These are phyloP conservation scores for Globisporangium parvum DNA, from an alignment of 352 stramenopile species.

Conservation along the genomic window DNA sequence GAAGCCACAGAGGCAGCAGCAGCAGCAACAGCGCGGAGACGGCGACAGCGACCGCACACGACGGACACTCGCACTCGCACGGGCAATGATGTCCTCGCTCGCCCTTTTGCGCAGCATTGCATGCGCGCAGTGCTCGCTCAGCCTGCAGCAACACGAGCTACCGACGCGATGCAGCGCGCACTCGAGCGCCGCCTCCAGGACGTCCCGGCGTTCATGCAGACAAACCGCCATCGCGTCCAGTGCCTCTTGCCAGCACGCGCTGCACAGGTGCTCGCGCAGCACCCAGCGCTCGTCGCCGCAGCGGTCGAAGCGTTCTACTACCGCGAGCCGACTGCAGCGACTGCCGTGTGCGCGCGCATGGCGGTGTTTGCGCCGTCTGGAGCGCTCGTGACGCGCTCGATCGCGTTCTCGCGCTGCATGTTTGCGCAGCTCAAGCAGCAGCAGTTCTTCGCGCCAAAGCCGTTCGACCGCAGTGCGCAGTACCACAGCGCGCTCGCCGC, in stretches of 20 bases:
- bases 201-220: constrained; percentile 30
- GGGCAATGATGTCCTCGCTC: neutral
- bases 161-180: constrained; percentile 29
- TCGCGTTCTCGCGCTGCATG: constrained; percentile 76
- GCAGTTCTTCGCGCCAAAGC: constrained; percentile 55
- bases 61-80: no score
- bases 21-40: neutral
- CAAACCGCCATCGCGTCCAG: constrained; percentile 43
- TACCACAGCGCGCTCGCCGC: constrained; percentile 16
- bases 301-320: constrained; percentile 78
- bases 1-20: constrained; percentile 8
- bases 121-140: constrained; percentile 8
- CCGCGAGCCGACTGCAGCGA: constrained; percentile 44
- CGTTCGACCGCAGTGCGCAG: constrained; percentile 26
- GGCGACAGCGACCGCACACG: neutral
- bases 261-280: constrained; percentile 23
- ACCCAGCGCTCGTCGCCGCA: constrained; percentile 28
- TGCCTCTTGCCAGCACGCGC: constrained; percentile 37
- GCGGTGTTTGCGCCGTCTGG: constrained; percentile 25
- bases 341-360: constrained; percentile 53
- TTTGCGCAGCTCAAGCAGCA: constrained; percentile 83
- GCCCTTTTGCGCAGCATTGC: neutral
- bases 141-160: constrained; percentile 16
- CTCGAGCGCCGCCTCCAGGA: constrained; percentile 34
- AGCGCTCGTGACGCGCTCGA: constrained; percentile 20